Evolutionary conservation across 768 basidiomycete genomes (phyloP).

Genomic region (Naganishia vishniacii): DNA sequence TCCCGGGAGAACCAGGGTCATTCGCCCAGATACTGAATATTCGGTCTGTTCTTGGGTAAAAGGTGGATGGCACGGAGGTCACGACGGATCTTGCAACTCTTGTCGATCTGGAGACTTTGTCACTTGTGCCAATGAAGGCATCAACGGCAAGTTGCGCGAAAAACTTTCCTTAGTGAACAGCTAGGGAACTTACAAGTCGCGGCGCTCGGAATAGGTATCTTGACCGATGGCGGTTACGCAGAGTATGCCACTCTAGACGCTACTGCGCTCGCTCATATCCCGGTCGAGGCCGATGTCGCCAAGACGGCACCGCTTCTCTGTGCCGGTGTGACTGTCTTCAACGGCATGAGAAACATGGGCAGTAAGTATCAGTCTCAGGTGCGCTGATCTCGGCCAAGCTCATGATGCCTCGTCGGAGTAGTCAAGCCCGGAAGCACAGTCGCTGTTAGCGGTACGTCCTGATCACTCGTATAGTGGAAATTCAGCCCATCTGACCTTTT

Average conservation of each 20-base stretch:
- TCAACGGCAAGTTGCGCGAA: slow-evolving; percentile 27
- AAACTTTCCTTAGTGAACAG: too few relatives aligned
- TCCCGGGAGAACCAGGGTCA: not conserved
- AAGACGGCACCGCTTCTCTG: slow-evolving; percentile 39
- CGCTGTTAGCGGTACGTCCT: slow-evolving; percentile 15
- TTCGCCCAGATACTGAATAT: too few relatives aligned
- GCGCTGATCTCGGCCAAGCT: not conserved
- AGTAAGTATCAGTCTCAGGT: not conserved
- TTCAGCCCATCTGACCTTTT: not conserved
- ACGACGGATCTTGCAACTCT: slow-evolving; percentile 21
- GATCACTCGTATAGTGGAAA: not conserved
- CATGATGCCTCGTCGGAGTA: not conserved
- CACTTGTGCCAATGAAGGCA: slow-evolving; percentile 30
- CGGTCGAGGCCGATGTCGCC: slow-evolving; percentile 24
- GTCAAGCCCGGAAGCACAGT: slow-evolving; percentile 16
- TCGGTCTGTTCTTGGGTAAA: not conserved
- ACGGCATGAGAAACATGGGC: slow-evolving; percentile 42
- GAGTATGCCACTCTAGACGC: slow-evolving; percentile 27
- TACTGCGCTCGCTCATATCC: slow-evolving; percentile 25
- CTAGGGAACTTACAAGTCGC: not conserved
- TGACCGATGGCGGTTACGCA: slow-evolving; percentile 13
- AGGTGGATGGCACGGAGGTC: slow-evolving; percentile 30
- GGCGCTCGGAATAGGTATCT: not conserved
- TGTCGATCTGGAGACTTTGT: slow-evolving; percentile 30
- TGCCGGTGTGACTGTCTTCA: slow-evolving; percentile 51